These are phyloP conservation scores for Mycena rebaudengoi DNA, from an alignment of 768 basidiomycete species.

Conservation along the genomic window DNA sequence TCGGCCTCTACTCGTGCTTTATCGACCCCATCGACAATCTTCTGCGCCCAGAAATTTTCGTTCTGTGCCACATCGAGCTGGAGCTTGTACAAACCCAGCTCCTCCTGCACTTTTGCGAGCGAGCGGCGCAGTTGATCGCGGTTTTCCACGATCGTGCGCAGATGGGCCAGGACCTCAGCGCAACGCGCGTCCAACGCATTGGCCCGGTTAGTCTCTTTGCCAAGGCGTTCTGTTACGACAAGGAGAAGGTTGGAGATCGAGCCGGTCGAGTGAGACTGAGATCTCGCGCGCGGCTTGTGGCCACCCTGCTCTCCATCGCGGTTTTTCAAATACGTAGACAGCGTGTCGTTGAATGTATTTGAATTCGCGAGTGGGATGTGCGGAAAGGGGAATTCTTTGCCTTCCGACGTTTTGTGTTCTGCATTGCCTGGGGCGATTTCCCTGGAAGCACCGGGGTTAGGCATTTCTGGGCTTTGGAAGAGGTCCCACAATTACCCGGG, in stretches of 20 bases:
- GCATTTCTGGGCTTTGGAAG: not conserved
- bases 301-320: not conserved
- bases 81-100: conserved; percentile 62
- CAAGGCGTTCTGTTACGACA: conserved; percentile 8
- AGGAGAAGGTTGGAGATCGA: conserved; percentile 5
- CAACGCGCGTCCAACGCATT: conserved; percentile 46
- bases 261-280: not conserved
- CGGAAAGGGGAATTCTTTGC: too few relatives aligned
- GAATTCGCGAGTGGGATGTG: too few relatives aligned
- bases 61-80: conserved; percentile 67
- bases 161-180: conserved; percentile 38
- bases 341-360: not conserved
- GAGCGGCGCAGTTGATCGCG: conserved; percentile 38
- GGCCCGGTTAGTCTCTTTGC: conserved; percentile 46
- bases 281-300: not conserved
- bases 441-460: not conserved
- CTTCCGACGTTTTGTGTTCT: too few relatives aligned
- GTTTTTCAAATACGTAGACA: not conserved
- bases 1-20: conserved; percentile 65
- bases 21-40: conserved; percentile 54
- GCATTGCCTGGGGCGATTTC: too few relatives aligned
- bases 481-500: not conserved
- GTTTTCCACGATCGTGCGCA: conserved; percentile 40
- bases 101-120: conserved; percentile 46
- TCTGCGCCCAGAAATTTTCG: conserved; percentile 62